phyloP scores from a whole-genome alignment of 768 basidiomycete species.

The Amanita muscaria region DNA sequence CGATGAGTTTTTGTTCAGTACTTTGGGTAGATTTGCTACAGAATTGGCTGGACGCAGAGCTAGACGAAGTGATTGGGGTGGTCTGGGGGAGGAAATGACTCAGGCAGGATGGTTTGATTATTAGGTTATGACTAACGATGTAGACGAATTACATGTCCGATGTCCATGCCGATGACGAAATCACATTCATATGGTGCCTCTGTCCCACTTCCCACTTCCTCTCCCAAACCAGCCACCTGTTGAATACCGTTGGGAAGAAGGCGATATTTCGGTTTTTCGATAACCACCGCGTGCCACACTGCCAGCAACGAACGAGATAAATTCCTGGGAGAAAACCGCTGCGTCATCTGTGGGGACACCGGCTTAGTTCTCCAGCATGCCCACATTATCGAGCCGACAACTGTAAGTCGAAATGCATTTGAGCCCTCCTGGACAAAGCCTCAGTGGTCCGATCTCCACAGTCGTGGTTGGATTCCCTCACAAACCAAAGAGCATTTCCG shows the following conservation, averaged over 20 bases:
- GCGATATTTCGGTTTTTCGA: not conserved
- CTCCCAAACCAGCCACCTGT: not conserved
- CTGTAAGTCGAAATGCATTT: not conserved
- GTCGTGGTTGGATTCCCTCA: not conserved
- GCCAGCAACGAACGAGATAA: not conserved
- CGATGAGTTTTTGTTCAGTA: not conserved
- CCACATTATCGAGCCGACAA: not conserved
- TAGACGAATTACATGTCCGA: not conserved
- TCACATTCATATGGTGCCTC: no score
- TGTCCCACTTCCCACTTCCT: not conserved
- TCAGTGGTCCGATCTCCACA: not conserved
- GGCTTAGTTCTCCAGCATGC: not conserved
- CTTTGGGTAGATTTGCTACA: conserved; percentile 64
- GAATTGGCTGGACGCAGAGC: conserved; percentile 76
- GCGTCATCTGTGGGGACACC: not conserved
- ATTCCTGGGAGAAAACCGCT: not conserved
- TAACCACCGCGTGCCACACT: not conserved
- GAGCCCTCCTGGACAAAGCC: not conserved
- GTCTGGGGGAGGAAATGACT: conserved; percentile 66
- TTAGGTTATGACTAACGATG: not conserved
- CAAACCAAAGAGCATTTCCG: not conserved
- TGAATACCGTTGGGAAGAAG: not conserved
- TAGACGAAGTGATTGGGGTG: conserved; percentile 51
- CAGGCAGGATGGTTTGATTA: conserved; percentile 68
- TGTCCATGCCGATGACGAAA: no score